A percentile compares a stretch with the other conserved stretches of the same genome.
Evolutionary conservation across 2,329 filamentous ascomycete species (phyloP).

Genomic region (Neoarthrinium moseri): DNA sequence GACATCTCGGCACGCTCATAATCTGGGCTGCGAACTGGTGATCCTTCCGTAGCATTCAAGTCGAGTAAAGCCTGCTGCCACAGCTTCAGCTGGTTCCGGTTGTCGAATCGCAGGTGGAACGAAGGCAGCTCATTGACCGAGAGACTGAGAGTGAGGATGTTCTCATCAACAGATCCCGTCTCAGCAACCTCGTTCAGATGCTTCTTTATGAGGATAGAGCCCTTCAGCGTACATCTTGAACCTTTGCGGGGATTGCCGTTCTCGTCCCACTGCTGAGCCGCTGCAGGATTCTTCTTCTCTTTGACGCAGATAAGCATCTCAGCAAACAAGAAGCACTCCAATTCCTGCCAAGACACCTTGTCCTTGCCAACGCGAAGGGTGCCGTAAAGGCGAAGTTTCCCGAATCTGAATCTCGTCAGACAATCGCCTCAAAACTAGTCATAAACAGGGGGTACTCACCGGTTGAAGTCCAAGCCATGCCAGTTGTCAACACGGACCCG

Average conservation of each 20-base stretch:
- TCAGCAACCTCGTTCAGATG: slow-evolving; percentile 88
- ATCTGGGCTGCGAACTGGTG: slow-evolving; percentile 67
- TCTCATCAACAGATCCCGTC: slow-evolving; percentile 67
- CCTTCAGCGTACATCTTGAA: slow-evolving; percentile 85
- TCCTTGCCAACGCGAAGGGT: slow-evolving; percentile 94
- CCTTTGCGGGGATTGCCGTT: slow-evolving; percentile 58
- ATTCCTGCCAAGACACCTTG: slow-evolving; percentile 92
- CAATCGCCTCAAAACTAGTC: slow-evolving; percentile 4
- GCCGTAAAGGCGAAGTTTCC: slow-evolving; percentile 85
- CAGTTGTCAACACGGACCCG: slow-evolving; percentile 93
- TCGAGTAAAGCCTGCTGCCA: slow-evolving; percentile 87
- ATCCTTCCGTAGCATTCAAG: slow-evolving; percentile 69
- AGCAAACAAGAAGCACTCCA: slow-evolving; percentile 94
- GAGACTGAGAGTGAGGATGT: slow-evolving; percentile 82
- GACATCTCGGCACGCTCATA: slow-evolving; percentile 77
- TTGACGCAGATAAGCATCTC: slow-evolving; percentile 99
- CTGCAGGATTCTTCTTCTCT: slow-evolving; percentile 73
- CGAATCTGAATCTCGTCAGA: slow-evolving; percentile 62
- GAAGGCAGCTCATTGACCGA: slow-evolving; percentile 90
- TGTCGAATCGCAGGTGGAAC: slow-evolving; percentile 89
- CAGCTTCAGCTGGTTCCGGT: slow-evolving; percentile 75
- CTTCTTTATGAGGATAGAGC: slow-evolving; percentile 97
- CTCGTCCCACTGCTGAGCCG: slow-evolving; percentile 66
- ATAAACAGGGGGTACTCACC: slow-evolving; percentile 43
- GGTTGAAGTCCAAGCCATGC: slow-evolving; percentile 91